Evolutionary conservation across 177 flowering plant species (phyloP).

Genomic region (Vitis hybrid): DNA sequence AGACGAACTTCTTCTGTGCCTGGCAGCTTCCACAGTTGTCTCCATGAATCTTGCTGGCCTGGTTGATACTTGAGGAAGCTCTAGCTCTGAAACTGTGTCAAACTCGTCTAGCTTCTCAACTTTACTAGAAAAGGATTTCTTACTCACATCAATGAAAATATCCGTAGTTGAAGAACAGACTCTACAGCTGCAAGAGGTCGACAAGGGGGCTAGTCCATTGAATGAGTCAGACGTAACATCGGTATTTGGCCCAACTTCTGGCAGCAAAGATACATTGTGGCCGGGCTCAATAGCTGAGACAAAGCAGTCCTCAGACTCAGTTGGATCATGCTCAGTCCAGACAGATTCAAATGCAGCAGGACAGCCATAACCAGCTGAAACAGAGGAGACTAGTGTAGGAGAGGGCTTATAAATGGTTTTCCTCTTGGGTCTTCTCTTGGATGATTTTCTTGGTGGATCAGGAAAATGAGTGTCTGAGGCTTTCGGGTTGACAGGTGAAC

Average conservation of each 20-base stretch:
- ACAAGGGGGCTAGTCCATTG: constrained; percentile 20
- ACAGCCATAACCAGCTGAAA: constrained; percentile 30
- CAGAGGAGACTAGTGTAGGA: constrained; percentile 27
- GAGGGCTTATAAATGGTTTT: constrained; percentile 36
- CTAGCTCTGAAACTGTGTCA: constrained; percentile 27
- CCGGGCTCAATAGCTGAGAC: constrained; percentile 13
- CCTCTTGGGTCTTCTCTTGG: constrained; percentile 26
- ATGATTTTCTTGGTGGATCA: constrained; percentile 44
- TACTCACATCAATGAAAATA: constrained; percentile 48
- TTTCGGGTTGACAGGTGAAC: constrained; percentile 28
- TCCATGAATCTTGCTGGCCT: constrained; percentile 36
- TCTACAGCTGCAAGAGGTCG: constrained; percentile 36
- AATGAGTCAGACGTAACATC: constrained; percentile 7
- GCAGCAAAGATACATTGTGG: constrained; percentile 7
- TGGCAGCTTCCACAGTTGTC: constrained; percentile 7
- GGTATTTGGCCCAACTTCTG: constrained; percentile 5
- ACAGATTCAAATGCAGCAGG: constrained; percentile 26
- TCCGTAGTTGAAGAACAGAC: constrained; percentile 46
- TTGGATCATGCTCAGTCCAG: constrained; percentile 18
- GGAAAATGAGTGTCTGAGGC: constrained; percentile 30
- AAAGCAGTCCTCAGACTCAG: constrained; percentile 16
- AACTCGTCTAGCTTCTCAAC: constrained; percentile 25
- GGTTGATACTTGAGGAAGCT: constrained; percentile 55
- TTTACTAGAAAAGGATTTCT: constrained; percentile 14
- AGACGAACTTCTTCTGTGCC: constrained; percentile 11